Evolutionary conservation across 2,329 filamentous ascomycete genomes (phyloP).

Genomic region (Talaromyces sp.): DNA sequence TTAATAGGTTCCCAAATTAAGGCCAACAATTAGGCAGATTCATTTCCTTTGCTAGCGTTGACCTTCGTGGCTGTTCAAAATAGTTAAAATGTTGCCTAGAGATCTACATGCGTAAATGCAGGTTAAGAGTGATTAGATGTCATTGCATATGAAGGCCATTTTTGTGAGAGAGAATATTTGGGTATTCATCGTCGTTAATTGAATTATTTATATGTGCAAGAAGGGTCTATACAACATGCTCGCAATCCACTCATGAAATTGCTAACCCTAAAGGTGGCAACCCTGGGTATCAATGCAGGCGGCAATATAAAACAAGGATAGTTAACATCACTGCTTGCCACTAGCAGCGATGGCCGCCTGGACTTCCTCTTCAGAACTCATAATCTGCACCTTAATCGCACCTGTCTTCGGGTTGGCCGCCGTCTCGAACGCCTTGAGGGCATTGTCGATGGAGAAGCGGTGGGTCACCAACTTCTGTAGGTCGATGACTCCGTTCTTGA

Average conservation of each 20-base stretch:
- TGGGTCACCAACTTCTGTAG: conserved; percentile 81
- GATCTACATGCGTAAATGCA: not conserved
- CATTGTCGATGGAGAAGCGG: conserved; percentile 77
- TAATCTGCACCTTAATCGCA: conserved; percentile 97
- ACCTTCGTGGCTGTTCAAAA: not conserved
- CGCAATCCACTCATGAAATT: not conserved
- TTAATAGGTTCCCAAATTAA: not conserved
- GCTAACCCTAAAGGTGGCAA: not conserved
- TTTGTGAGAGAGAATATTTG: not conserved
- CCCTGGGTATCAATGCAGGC: not conserved
- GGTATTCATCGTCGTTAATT: not conserved
- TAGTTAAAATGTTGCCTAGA: not conserved
- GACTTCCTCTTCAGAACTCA: conserved; percentile 36
- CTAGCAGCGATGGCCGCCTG: conserved; percentile 9
- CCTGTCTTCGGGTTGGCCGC: conserved; percentile 83
- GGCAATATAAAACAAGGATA: not conserved
- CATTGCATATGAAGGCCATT: not conserved
- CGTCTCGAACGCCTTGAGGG: conserved; percentile 81
- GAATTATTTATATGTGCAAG: not conserved
- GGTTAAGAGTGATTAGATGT: not conserved
- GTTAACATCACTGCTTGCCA: not conserved
- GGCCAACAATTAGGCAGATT: not conserved
- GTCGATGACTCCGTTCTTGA: conserved; percentile 78
- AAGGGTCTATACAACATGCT: not conserved
- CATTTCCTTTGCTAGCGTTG: not conserved